Base-by-base conservation (phyloP, 129 eudicot species). In the Saussurea involucrata region DNA sequence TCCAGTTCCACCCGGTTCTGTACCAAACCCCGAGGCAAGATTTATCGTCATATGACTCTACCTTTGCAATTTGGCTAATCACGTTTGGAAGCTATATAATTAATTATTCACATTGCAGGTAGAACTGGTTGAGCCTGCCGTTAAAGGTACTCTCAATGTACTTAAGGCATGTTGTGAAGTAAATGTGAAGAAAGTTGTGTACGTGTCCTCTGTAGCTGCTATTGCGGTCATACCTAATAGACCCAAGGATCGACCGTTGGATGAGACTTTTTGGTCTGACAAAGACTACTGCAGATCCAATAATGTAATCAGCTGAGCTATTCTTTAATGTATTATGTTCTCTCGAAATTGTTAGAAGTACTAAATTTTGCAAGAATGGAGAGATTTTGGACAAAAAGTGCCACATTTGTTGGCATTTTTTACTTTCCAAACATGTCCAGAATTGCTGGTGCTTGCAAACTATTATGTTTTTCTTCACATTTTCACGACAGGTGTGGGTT, bases 231-330 rank as follows among this genome's bases (percentile, higher is more conserved):
- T 82, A 55, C 98, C 98, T 21, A 71, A 87, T 32, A 80, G 84
- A 86, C 92, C 95, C 32, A 60, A 69, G 53, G 97, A 82, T 75
- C 83, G 80, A 75, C 83, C 84, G 17, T 68, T 76, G 82, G 96
- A 93, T 63, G 98, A 93, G 88, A 86, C 74, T 79, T 93, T 90
- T 72, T 93, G 98, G 96, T 90, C 96, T n/a, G 98, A 93, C 82
- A 81, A 53, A 66, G 91, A 93, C 36, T 80, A 85, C 70, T 93
- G 98, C 92, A 85, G 58, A 79, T 73, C 78, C 61, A 88, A 89
- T 49, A 85, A 93, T 78, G 97, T 93, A 86, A 81, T 72, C 17
- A 20, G 44, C 60, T 67, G 20, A 64, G 49, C 22, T 31, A 7
- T 18, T 57, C 24, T 40, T 24, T 29, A 44, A 1, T 22, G 24